A percentile compares a stretch with the other conserved stretches of the same genome.
phyloP scores from a whole-genome alignment of 164 flowering plant species.

The Pachysandra terminalis region DNA sequence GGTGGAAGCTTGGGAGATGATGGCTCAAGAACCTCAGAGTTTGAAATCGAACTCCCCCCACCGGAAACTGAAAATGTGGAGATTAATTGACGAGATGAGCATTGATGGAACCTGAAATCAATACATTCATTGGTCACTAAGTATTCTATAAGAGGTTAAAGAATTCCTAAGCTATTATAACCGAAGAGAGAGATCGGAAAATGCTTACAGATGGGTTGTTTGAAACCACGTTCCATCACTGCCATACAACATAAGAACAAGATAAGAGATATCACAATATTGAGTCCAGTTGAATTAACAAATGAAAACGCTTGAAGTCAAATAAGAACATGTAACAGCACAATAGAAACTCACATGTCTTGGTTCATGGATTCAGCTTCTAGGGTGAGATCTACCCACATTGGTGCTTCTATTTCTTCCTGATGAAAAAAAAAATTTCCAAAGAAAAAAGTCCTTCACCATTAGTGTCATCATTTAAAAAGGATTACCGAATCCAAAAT shows the following conservation, averaged over 20 bases:
- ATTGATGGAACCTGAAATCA: slow-evolving; percentile 59
- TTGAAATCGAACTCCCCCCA: slow-evolving; percentile 21
- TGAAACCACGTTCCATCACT: slow-evolving; percentile 66
- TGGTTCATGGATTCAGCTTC: slow-evolving; percentile 34
- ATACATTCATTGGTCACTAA: not conserved
- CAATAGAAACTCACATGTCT: slow-evolving; percentile 41
- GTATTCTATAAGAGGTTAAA: not conserved
- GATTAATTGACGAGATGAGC: slow-evolving; percentile 42
- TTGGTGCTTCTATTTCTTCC: slow-evolving; percentile 85
- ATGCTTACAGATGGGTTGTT: slow-evolving; percentile 52
- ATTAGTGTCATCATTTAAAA: not conserved
- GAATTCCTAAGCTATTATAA: not conserved
- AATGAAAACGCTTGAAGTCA: not conserved
- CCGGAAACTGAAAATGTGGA: slow-evolving; percentile 29
- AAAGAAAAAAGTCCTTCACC: not conserved
- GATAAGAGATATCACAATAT: not conserved
- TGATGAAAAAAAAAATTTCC: slow-evolving; percentile 21
- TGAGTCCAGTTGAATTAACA: not conserved
- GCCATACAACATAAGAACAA: slow-evolving; percentile 26
- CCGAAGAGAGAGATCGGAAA: not conserved
- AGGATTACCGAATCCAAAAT: not conserved
- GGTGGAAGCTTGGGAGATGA: slow-evolving; percentile 57
- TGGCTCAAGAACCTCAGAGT: slow-evolving; percentile 22
- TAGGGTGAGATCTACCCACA: slow-evolving; percentile 66
- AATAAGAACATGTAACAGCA: not conserved